Percentiles rank a stretch among this genome's conserved stretches.
These are phyloP conservation scores for Omphalea diandra DNA, from an alignment of 441 rosid genomes.

Conservation along the genomic window DNA sequence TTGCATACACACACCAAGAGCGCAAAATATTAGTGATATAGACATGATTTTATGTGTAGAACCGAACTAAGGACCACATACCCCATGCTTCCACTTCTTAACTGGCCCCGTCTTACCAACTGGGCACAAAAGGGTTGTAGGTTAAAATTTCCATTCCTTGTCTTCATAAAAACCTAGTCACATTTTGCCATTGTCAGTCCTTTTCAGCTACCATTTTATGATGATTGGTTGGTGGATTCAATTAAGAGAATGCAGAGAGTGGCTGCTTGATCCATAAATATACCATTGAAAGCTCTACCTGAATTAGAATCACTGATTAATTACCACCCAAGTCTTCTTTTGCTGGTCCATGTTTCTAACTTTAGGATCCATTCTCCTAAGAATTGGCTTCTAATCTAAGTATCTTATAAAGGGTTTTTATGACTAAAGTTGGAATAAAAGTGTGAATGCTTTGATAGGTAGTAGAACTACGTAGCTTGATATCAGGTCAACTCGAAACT, in stretches of 20 bases:
- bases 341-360: constrained; percentile 8
- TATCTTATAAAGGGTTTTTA: not conserved
- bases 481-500: not conserved
- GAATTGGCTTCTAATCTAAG: constrained; percentile 19
- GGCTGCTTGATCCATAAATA: constrained; percentile 16
- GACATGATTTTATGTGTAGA: not conserved
- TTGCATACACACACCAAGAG: not conserved
- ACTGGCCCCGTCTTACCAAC: not conserved
- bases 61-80: not conserved
- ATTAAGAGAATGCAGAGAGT: constrained; percentile 24
- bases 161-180: not conserved
- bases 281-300: constrained; percentile 17
- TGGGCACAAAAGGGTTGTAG: not conserved
- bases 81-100: not conserved
- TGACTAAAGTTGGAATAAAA: not conserved
- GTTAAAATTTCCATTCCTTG: not conserved
- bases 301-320: constrained; percentile 10
- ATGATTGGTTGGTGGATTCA: constrained; percentile 21
- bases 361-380: not conserved
- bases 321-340: not conserved
- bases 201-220: constrained; percentile 17
- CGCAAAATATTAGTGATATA: not conserved
- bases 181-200: not conserved
- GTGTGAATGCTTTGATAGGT: not conserved
- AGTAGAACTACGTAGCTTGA: not conserved